These are phyloP conservation scores for Nemania diffusa DNA, from an alignment of 2,329 filamentous ascomycete genomes.

Conservation along the genomic window DNA sequence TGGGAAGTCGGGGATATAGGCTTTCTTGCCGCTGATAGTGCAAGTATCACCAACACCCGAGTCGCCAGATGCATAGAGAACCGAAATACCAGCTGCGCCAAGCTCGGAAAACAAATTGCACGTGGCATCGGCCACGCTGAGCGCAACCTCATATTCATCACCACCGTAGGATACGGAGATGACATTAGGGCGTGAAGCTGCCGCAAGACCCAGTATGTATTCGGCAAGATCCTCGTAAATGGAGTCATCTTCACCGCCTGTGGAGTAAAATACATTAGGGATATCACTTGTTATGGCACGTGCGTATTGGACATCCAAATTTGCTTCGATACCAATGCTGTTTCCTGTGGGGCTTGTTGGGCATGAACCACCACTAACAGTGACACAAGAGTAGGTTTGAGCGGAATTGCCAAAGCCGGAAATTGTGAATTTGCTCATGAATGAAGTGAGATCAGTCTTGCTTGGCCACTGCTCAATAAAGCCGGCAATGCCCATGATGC, in stretches of 20 bases:
- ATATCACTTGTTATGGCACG: conserved; percentile 21
- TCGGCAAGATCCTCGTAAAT: conserved; percentile 20
- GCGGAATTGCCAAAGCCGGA: neutral
- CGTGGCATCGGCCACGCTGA: conserved; percentile 3
- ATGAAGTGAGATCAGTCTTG: conserved; percentile 12
- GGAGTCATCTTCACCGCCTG: conserved; percentile 10
- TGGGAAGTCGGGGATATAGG: conserved; percentile 17
- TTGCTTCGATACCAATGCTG: conserved; percentile 21
- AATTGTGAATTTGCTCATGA: conserved; percentile 1
- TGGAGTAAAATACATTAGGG: conserved; percentile 19
- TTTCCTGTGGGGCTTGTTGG: neutral
- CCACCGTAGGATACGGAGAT: conserved; percentile 27
- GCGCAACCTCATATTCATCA: conserved; percentile 9
- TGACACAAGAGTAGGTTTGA: neutral
- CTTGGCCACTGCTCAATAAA: conserved; percentile 18
- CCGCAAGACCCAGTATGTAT: conserved; percentile 19
- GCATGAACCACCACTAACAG: neutral
- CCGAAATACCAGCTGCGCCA: conserved; percentile 19
- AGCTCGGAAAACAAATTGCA: conserved; percentile 23
- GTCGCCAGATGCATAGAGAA: conserved; percentile 26
- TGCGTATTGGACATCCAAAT: conserved; percentile 26
- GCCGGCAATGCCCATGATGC: conserved; percentile 26
- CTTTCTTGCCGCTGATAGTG: conserved; percentile 9
- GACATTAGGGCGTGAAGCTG: conserved; percentile 11
- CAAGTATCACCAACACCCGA: conserved; percentile 22